Evolutionary conservation across 805 yeast genomes (phyloP), one percentile per base, ranked within the genome.

Genomic region (Lipomyces chichibuensis): DNA sequence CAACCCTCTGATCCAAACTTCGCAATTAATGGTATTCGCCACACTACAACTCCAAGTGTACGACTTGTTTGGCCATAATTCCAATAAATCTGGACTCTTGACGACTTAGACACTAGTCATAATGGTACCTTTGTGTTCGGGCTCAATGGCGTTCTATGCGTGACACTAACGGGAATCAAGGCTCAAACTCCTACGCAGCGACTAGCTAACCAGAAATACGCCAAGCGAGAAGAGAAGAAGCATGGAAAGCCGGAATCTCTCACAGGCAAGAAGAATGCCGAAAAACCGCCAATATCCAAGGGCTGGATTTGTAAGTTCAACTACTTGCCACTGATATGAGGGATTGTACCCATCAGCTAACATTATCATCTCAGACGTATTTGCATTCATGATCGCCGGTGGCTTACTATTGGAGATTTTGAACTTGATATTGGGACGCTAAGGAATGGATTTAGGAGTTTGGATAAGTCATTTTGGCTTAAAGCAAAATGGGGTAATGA

Each of bases 171-270:
- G n/a, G 11, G 20, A n/a, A 17, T 8, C 49, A 17, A 69, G 69
- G 75, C 82, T 39, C 97, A 92, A 83, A 89, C 97, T 29, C 93
- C 95, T 65, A 87, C 85, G 74, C 97, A 93, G 80, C 88, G 93
- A 80, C 82, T 85, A 63, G 97, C 97, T n/a, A 93, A 93, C 78
- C 85, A 84, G 74, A 90, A 88, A 77, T 94, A 87, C 78, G 91
- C 90, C 74, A 90, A 88, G 78, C 84, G 82, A 73, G 87, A 88
- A 71, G 90, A 87, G 74, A 83, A 84, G 71, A 88, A 88, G 76
- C 88, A 85, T 81, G 97, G 97, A 64, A 88, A 88, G 80, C 85
- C 88, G 59, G 87, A 85, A 73, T 77, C 80, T 14, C 77, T 57
- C 6, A 27, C 59, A 23, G 60, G 62, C 20, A 63, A 72, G 55